Base-by-base conservation (phyloP, 2,329 filamentous ascomycete genomes). In the Zalaria sp. region DNA sequence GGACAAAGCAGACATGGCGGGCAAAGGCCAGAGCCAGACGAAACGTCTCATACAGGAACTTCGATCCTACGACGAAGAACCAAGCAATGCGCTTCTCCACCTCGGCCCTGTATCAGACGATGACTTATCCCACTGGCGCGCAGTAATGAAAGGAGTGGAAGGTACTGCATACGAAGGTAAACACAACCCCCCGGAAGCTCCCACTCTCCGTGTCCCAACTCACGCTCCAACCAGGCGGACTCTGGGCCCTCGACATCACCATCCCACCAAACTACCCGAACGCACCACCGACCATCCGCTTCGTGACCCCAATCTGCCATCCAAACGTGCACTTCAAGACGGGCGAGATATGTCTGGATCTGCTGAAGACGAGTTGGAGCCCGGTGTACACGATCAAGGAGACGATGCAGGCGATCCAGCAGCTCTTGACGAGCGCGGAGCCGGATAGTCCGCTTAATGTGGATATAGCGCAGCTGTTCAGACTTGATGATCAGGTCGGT, bases 281-380 rank as follows among this genome's bases (percentile, higher is more conserved):
- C 43, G 63, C 73, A 1, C 81, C 91, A 1, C 91, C 91, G 1
- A 72, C 68, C 34, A 80, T 98, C 50, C 69, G 65, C 44, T 98
- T 98, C 66, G 66, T 71, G n/a, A 98, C 87, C 31, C 77, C 78
- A 47, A 77, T 93, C 50, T 83, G 85, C 54, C 87, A 94, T 66
- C 79, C 88, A 38, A 95, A 95, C 62, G 77, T 82, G 37, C 66
- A 73, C 47, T 77, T 77, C 57, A 66, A 68, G 51, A 87, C 77
- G 2, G 91, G 91, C 51, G 88, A 95, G 63, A 91, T 98, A 57
- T 98, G 91, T 61, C 76, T 96, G 27, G 91, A 95, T 57, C 72
- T 96, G 47, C 71, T 98, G 39, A 77, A 75, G 46, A 68, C 66
- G 0, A 73, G 73, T 11, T 96, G 89, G 89, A 82, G 83, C 45